phyloP scores from a whole-genome alignment of 176 grass and related monocot genomes.

The Hsuehochloa calcarea region DNA sequence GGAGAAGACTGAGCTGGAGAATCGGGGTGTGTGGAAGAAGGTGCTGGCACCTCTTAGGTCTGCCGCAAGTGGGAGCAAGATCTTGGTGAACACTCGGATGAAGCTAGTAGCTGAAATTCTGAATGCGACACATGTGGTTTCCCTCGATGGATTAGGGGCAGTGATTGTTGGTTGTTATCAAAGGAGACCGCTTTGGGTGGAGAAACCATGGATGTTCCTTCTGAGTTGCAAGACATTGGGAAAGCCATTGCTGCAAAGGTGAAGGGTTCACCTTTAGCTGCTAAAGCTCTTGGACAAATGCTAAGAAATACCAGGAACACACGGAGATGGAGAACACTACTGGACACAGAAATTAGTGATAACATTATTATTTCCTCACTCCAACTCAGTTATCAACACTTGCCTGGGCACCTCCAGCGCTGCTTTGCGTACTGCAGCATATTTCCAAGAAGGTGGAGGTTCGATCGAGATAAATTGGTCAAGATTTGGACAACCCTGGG shows the following conservation, averaged over 20 bases:
- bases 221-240: conserved; percentile 34
- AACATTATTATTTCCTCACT: conserved; percentile 40
- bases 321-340: conserved; percentile 38
- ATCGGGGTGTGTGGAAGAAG: conserved; percentile 37
- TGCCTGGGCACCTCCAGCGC: conserved; percentile 45
- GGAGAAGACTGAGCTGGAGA: conserved; percentile 5
- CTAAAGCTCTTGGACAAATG: conserved; percentile 47
- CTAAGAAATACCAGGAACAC: conserved; percentile 30
- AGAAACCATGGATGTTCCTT: conserved; percentile 5
- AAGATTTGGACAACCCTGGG: conserved; percentile 46
- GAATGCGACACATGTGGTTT: neutral
- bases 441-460: conserved; percentile 52
- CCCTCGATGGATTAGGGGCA: conserved; percentile 28
- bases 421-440: conserved; percentile 70
- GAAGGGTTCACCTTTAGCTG: conserved; percentile 49
- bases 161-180: conserved; percentile 38
- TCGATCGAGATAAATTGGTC: conserved; percentile 39
- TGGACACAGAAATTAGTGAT: conserved; percentile 33
- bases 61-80: conserved; percentile 32
- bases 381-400: conserved; percentile 50
- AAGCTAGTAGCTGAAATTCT: conserved; percentile 33
- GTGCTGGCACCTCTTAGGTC: conserved; percentile 33
- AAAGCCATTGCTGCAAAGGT: conserved; percentile 23
- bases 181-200: conserved; percentile 32
- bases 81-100: conserved; percentile 54